Percentiles rank a stretch among this genome's conserved stretches.
Conservation (phyloP, 352 stramenopile species). For the Globisporangium sylvaticum region DNA sequence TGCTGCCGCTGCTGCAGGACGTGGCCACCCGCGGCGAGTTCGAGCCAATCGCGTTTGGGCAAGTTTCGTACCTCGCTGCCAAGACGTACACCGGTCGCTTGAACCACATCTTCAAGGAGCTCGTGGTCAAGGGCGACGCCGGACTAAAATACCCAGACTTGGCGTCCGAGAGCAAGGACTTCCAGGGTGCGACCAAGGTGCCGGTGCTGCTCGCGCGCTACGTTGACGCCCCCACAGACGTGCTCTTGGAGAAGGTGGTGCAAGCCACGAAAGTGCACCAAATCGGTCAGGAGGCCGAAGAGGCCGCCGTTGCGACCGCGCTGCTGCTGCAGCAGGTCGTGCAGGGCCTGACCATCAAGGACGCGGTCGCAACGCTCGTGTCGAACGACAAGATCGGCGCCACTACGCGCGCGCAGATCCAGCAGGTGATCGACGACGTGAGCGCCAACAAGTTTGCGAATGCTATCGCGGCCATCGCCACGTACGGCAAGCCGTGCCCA, state of each 20-base stretch:
- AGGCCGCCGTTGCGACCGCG: constrained; percentile 44
- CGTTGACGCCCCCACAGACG: constrained; percentile 21
- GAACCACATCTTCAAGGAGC: constrained; percentile 66
- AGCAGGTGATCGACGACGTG: constrained; percentile 47
- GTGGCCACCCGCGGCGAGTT: constrained; percentile 43
- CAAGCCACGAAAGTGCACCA: constrained; percentile 56
- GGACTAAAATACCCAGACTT: constrained; percentile 52
- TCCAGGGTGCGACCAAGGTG: constrained; percentile 57
- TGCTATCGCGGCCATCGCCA: constrained; percentile 35
- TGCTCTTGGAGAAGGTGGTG: constrained; percentile 42
- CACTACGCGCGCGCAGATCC: constrained; percentile 27
- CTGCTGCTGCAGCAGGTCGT: constrained; percentile 55
- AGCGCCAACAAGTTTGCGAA: constrained; percentile 35
- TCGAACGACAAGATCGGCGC: constrained; percentile 32
- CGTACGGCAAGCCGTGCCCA: constrained; percentile 58
- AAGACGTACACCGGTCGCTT: constrained; percentile 56
- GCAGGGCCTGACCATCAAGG: constrained; percentile 26
- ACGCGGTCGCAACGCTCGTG: constrained; percentile 34
- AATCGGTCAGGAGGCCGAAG: constrained; percentile 38
- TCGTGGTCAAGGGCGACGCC: constrained; percentile 61
- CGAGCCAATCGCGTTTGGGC: constrained; percentile 36
- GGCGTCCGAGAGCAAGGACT: constrained; percentile 46
- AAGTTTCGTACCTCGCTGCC: constrained; percentile 43
- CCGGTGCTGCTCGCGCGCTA: constrained; percentile 55
- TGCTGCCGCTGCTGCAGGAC: constrained; percentile 55